A percentile compares a stretch with the other conserved stretches of the same genome.
Evolutionary conservation across 2,329 filamentous ascomycete species (phyloP).

Genomic region (Trichoderma harzianum): DNA sequence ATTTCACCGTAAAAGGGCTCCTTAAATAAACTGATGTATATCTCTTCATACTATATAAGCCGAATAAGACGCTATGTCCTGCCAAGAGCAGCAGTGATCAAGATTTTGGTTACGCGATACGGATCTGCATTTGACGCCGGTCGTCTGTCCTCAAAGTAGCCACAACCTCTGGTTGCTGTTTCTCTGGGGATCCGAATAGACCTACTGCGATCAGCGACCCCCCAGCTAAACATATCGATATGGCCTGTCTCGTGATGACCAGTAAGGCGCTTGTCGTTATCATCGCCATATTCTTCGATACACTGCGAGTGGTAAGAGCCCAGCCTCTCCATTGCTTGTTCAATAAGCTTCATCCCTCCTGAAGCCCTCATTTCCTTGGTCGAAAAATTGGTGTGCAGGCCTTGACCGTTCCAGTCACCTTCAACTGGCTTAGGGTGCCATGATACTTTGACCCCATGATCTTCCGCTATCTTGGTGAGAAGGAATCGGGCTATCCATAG

Average conservation of each 20-base stretch:
- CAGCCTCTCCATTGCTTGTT: background rate
- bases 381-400: constrained; percentile 58
- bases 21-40: too few species aligned
- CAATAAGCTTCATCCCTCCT: background rate
- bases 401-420: constrained; percentile 91
- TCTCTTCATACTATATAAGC: background rate
- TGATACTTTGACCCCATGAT: constrained; percentile 94
- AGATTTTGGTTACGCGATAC: background rate
- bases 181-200: background rate
- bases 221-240: background rate
- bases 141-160: background rate
- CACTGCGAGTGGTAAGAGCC: background rate
- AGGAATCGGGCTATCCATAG: constrained; percentile 55
- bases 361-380: too few species aligned
- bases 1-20: too few species aligned
- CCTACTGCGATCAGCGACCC: background rate
- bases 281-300: background rate
- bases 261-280: background rate
- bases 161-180: background rate
- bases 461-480: constrained; percentile 85
- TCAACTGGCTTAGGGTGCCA: constrained; percentile 93
- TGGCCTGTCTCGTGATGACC: background rate
- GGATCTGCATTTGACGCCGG: background rate
- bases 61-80: background rate
- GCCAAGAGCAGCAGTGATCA: background rate